Base-by-base conservation (phyloP, 306 rosid species). In the Cucumis cinereus region DNA sequence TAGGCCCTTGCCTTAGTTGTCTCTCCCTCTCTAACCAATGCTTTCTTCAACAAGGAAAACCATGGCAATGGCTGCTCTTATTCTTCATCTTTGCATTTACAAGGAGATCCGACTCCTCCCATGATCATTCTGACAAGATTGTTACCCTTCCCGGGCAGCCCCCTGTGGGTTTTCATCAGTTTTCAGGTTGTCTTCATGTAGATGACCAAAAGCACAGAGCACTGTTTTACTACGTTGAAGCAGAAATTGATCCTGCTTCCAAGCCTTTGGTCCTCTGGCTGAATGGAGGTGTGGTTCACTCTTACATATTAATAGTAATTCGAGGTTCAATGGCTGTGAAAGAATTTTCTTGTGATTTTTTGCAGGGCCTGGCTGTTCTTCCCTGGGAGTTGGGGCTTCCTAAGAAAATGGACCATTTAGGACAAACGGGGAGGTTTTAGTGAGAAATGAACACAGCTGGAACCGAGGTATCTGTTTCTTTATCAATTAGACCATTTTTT, bases 261-360 rank as follows among this genome's bases (percentile, higher is more conserved):
- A 92, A 92, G 87, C 98, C 98, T 41, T 77, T 92, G 17, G 98
- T 92, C 30, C 92, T 92, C 66, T 92, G 98, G 96, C 85, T 86
- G 67, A 86, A 83, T 81, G 87, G 89, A 86, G 88, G 88, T 82
- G 12, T 7, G 23, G 43, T 16, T 61, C 12, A 30, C 23, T 30
- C 54, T 52, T 45, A 24, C 52, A 9, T 52, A 61, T 61, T 24
- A 61, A 41, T 5, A 10, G 19, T 59, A 13, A 26, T 59, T 26
- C 66, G 3, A 14, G 16, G 66, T 26, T 17, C 63, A 30, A 30
- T 30, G 35, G 35, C 4, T 30, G 3, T 24, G 4, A 16, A 26
- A 24, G 36, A 12, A 22, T 41, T n/a, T 23, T 50, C 1, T 49
- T 49, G 17, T 30, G 47, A 50, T 64, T 66, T 30, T 17, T 23